Percentiles rank a stretch among this genome's conserved stretches.
phyloP scores from a whole-genome alignment of 2,329 filamentous ascomycete genomes.

The Hymenoscyphus salicellus region DNA sequence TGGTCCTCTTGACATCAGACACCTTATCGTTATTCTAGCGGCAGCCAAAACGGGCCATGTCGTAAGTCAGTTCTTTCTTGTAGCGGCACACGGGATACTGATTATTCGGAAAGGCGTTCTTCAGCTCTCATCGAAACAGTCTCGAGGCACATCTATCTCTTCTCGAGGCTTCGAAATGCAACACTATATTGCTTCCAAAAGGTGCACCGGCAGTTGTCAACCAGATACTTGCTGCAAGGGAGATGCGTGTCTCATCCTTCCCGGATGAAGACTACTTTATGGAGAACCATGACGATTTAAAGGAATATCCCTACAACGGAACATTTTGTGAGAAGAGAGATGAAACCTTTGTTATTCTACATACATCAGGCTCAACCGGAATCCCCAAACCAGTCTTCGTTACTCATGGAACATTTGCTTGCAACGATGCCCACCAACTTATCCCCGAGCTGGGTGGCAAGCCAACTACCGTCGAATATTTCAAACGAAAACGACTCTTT shows the following conservation, averaged over 20 bases:
- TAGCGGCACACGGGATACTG: not conserved
- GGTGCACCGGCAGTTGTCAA: not conserved
- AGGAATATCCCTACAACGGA: constrained; percentile 30
- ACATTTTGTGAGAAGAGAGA: constrained; percentile 35
- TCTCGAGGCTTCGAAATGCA: constrained; percentile 4
- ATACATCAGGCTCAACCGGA: constrained; percentile 44
- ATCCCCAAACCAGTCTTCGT: constrained; percentile 41
- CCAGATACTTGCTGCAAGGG: not conserved
- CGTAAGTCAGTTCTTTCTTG: constrained; percentile 4
- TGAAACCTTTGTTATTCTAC: constrained; percentile 41
- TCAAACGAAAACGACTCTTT: constrained; percentile 6
- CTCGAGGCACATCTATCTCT: constrained; percentile 12
- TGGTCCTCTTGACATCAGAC: constrained; percentile 36
- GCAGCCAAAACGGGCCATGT: constrained; percentile 32
- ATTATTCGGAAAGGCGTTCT: constrained; percentile 6
- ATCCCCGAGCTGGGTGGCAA: constrained; percentile 5
- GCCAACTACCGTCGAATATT: constrained; percentile 5
- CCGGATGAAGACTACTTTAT: not conserved
- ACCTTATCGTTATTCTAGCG: constrained; percentile 17
- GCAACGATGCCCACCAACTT: constrained; percentile 7
- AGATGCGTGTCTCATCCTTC: not conserved
- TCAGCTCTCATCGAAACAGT: constrained; percentile 10
- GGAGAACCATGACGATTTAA: not conserved
- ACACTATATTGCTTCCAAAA: constrained; percentile 5
- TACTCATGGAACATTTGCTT: constrained; percentile 32